Conservation (phyloP, 768 basidiomycete genomes). For the Lactarius tabidus region DNA sequence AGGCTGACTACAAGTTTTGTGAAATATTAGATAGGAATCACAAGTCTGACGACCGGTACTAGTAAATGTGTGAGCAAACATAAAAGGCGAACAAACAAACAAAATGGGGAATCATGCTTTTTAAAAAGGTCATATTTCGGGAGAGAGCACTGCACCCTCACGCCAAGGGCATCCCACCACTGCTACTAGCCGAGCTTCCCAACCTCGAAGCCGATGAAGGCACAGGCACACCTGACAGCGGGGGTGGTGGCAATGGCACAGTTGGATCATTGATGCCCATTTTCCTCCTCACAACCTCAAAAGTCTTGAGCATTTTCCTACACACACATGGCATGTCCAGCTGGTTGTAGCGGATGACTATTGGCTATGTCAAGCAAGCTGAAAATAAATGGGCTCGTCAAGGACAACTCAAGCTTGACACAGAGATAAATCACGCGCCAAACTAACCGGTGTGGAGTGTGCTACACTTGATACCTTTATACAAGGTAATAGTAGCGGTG, state of each 20-base stretch:
- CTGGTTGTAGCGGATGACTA: too few relatives aligned
- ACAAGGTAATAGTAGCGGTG: too few relatives aligned
- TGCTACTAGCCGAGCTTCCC: not conserved
- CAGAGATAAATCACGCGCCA: too few relatives aligned
- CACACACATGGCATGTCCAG: too few relatives aligned
- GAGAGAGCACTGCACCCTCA: not conserved
- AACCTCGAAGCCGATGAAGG: not conserved
- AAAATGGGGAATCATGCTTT: not conserved
- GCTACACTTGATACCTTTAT: too few relatives aligned
- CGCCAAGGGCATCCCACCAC: not conserved
- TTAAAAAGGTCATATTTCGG: too few relatives aligned
- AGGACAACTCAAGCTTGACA: too few relatives aligned
- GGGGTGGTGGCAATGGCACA: conserved; percentile 5
- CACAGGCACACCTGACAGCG: not conserved
- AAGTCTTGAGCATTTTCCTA: conserved; percentile 96
- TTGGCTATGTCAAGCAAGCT: too few relatives aligned
- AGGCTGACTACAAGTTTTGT: not conserved
- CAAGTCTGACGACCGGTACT: not conserved
- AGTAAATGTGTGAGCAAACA: not conserved
- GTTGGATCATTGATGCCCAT: conserved; percentile 69
- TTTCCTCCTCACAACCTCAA: conserved; percentile 84
- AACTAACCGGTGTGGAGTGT: too few relatives aligned
- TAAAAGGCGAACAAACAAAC: not conserved
- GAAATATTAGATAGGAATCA: not conserved
- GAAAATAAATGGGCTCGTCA: too few relatives aligned